Evolutionary conservation across 306 rosid species (phyloP).

Genomic region (Corylus heterophylla): DNA sequence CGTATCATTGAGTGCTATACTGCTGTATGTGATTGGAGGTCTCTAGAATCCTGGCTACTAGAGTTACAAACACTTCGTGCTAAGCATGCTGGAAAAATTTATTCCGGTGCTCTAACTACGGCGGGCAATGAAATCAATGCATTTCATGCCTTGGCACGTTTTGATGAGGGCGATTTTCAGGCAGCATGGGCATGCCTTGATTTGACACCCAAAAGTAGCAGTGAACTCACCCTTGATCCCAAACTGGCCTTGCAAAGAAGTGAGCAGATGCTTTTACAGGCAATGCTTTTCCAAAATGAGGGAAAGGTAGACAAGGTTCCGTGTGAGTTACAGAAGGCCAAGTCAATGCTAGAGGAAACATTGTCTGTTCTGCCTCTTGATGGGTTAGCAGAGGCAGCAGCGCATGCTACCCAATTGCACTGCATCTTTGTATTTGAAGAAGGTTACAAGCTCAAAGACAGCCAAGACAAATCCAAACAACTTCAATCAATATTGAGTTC

Average conservation of each 20-base stretch:
- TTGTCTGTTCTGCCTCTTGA: constrained; percentile 81
- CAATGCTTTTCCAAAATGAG: constrained; percentile 72
- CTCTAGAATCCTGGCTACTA: constrained; percentile 85
- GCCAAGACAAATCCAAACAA: constrained; percentile 46
- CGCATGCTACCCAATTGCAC: constrained; percentile 74
- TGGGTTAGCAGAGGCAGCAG: constrained; percentile 85
- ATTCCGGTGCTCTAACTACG: constrained; percentile 90
- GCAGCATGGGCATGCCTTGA: constrained; percentile 93
- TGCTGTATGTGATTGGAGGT: constrained; percentile 91
- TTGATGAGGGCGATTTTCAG: constrained; percentile 84
- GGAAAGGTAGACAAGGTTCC: constrained; percentile 64
- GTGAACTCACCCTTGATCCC: constrained; percentile 93
- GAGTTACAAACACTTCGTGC: constrained; percentile 95
- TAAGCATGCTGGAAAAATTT: constrained; percentile 81
- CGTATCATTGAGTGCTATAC: constrained; percentile 85
- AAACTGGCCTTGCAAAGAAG: constrained; percentile 92
- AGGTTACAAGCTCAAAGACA: constrained; percentile 60
- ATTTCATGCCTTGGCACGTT: constrained; percentile 88
- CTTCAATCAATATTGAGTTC: constrained; percentile 57
- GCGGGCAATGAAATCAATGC: constrained; percentile 94
- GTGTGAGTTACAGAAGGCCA: constrained; percentile 78
- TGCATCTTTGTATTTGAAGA: constrained; percentile 80
- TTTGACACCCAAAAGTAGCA: constrained; percentile 93
- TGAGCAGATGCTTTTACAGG: constrained; percentile 97
- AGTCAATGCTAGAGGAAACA: constrained; percentile 82